Evolutionary conservation across 306 rosid species (phyloP).

Genomic region (Cicer pinnatifidum): DNA sequence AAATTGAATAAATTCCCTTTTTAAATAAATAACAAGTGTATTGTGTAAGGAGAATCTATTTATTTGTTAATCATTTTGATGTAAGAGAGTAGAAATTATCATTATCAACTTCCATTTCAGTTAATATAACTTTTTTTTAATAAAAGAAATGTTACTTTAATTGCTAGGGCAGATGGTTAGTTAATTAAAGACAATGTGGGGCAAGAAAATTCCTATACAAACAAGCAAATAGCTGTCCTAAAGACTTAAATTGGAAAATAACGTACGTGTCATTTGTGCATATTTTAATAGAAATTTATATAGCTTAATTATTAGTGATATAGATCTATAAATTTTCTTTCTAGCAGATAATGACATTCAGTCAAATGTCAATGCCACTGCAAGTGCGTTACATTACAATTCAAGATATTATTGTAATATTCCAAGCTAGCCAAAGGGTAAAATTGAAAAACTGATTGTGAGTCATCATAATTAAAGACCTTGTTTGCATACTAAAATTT

Average conservation of each 20-base stretch:
- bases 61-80: too few species aligned
- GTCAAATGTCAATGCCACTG: conserved; percentile 48
- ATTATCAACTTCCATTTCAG: too few species aligned
- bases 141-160: background rate
- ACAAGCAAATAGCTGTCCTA: background rate
- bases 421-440: conserved; percentile 41
- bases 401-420: conserved; percentile 42
- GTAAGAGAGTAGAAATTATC: too few species aligned
- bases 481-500: conserved; percentile 9
- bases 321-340: background rate
- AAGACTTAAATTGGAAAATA: background rate
- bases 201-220: conserved; percentile 7
- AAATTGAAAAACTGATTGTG: background rate
- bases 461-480: background rate
- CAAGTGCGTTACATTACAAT: conserved; percentile 45
- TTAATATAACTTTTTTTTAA: too few species aligned
- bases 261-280: background rate
- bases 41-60: too few species aligned
- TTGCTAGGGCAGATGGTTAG: background rate
- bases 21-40: too few species aligned
- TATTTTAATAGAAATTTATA: background rate
- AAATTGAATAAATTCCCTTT: too few species aligned
- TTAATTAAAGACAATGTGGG: background rate
- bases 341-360: conserved; percentile 48
- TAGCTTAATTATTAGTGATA: background rate